A percentile compares a stretch with the other conserved stretches of the same genome.
These are phyloP conservation scores for Penicillium flavigenum DNA, from an alignment of 495 filamentous ascomycete species.

Conservation along the genomic window DNA sequence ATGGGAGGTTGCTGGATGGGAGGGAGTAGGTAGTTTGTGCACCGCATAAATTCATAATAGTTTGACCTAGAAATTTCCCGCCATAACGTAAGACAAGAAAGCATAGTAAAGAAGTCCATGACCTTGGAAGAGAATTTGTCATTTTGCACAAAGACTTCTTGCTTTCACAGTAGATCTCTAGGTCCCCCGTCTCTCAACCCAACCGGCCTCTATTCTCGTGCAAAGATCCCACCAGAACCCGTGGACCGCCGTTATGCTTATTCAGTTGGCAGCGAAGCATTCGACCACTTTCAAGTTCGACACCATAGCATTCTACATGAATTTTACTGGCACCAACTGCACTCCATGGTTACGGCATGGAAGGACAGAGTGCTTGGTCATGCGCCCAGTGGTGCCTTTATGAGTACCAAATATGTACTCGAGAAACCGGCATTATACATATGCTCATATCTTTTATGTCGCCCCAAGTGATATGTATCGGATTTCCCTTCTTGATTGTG, in stretches of 20 bases:
- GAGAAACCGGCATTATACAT: background rate
- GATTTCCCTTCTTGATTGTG: background rate
- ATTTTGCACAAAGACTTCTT: background rate
- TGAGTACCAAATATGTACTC: background rate
- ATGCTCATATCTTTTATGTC: background rate
- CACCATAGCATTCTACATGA: background rate
- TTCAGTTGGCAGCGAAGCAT: no score
- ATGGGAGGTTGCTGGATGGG: no score
- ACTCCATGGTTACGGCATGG: background rate
- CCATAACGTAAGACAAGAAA: background rate
- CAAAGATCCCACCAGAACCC: no score
- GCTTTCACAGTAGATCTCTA: no score
- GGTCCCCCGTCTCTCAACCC: no score
- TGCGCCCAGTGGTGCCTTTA: background rate
- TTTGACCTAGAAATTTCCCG: background rate
- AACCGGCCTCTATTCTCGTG: no score
- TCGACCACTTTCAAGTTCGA: background rate
- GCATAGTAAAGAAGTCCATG: background rate
- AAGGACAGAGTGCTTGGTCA: background rate
- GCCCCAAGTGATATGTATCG: background rate
- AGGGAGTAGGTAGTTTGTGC: background rate
- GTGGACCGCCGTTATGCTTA: no score
- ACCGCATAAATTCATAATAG: background rate
- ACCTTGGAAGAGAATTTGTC: background rate
- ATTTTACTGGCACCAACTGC: background rate